Evolutionary conservation across 495 filamentous ascomycete genomes (phyloP).

Genomic region (Aspergillus biplanus): DNA sequence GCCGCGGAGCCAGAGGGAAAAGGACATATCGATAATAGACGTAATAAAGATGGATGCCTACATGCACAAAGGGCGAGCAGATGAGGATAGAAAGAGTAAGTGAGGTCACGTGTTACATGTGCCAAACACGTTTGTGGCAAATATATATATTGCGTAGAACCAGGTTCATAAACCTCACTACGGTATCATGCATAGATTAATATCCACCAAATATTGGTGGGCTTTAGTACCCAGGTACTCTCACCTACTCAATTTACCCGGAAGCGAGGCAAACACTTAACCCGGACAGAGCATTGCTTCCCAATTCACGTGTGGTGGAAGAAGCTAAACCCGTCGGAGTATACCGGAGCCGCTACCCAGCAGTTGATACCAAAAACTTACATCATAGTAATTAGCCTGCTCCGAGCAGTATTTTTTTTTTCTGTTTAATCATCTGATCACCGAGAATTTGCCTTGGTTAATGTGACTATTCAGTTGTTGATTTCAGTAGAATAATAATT

Average conservation of each 20-base stretch:
- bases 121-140: too few species aligned
- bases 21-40: neutral
- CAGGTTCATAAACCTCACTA: too few species aligned
- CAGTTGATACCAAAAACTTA: neutral
- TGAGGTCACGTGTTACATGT: too few species aligned
- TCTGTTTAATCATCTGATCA: neutral
- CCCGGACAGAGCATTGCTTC: neutral
- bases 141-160: too few species aligned
- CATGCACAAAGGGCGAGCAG: too few species aligned
- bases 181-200: too few species aligned
- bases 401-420: too few species aligned
- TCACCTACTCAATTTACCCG: too few species aligned
- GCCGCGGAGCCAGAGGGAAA: neutral
- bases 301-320: neutral
- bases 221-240: too few species aligned
- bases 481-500: too few species aligned
- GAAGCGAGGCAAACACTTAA: neutral
- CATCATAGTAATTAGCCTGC: neutral
- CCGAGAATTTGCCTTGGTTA: neutral
- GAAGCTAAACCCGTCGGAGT: slow-evolving; percentile 4
- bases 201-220: too few species aligned
- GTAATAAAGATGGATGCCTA: neutral
- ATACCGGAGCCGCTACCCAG: neutral
- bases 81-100: neutral
- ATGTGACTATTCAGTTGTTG: neutral